Conservation (phyloP, 495 filamentous ascomycete genomes). For the Trypethelium eluteriae region DNA sequence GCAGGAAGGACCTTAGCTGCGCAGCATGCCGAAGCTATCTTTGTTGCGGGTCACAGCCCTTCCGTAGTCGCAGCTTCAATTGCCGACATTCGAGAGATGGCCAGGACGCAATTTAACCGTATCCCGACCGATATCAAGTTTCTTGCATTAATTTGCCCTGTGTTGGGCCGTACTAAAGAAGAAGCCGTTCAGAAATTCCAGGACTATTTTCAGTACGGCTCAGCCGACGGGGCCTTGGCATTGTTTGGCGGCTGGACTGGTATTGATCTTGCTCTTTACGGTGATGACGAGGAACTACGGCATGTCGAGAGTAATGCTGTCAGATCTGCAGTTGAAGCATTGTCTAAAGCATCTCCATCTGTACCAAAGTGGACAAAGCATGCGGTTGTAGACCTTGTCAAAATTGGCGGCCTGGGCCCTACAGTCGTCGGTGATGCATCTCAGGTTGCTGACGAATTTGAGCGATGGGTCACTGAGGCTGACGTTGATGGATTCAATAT, state of each 20-base stretch:
- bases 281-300: constrained; percentile 48
- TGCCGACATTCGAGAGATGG: constrained; percentile 47
- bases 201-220: constrained; percentile 46
- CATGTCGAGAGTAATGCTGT: constrained; percentile 48
- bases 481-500: constrained; percentile 29
- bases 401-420: constrained; percentile 23
- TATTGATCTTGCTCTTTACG: constrained; percentile 51
- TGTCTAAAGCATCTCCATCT: constrained; percentile 31
- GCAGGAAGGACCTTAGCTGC: constrained; percentile 53
- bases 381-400: constrained; percentile 19
- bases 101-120: constrained; percentile 43
- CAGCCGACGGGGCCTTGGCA: constrained; percentile 49
- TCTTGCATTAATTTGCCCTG: constrained; percentile 51
- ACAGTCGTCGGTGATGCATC: constrained; percentile 19
- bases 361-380: constrained; percentile 22
- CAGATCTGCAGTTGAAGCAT: constrained; percentile 44
- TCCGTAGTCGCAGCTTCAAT: constrained; percentile 46
- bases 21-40: constrained; percentile 53
- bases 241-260: constrained; percentile 57
- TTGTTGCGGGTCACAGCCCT: constrained; percentile 51
- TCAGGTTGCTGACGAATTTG: constrained; percentile 23
- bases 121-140: constrained; percentile 53
- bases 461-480: constrained; percentile 26
- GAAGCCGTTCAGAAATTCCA: constrained; percentile 49
- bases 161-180: constrained; percentile 50